phyloP scores from a whole-genome alignment of 2,329 filamentous ascomycete genomes.

The Beauveria medogensis region DNA sequence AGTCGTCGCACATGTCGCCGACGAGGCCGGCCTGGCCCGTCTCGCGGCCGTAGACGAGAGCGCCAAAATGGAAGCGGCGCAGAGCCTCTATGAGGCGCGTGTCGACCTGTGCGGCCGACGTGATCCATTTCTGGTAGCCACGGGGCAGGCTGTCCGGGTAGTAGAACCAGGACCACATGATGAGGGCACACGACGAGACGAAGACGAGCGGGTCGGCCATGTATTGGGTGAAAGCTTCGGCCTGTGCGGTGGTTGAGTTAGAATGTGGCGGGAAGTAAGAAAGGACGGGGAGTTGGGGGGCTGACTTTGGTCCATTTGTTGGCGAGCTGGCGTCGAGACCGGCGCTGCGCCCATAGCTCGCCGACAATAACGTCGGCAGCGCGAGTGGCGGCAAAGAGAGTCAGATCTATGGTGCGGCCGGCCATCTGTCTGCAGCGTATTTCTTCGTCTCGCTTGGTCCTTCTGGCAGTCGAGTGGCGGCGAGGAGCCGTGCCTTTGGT shows the following conservation, averaged over 20 bases:
- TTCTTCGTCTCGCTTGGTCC: not conserved
- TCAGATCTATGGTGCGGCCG: conserved; percentile 73
- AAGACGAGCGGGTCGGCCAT: conserved; percentile 62
- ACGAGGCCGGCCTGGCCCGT: conserved; percentile 63
- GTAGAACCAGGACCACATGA: conserved; percentile 92
- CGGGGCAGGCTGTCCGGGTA: conserved; percentile 59
- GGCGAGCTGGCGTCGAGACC: conserved; percentile 33
- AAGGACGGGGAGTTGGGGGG: not conserved
- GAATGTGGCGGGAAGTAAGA: not conserved
- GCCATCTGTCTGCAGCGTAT: conserved; percentile 31
- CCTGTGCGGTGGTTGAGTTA: conserved; percentile 14
- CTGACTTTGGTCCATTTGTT: conserved; percentile 41
- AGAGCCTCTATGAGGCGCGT: conserved; percentile 65
- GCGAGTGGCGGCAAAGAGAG: conserved; percentile 66
- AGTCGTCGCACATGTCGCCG: conserved; percentile 63
- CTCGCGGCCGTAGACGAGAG: conserved; percentile 64
- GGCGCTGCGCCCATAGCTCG: conserved; percentile 52
- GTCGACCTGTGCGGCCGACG: conserved; percentile 67
- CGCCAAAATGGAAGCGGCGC: conserved; percentile 53
- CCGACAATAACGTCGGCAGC: conserved; percentile 65
- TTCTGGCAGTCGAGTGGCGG: conserved; percentile 20
- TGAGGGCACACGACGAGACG: conserved; percentile 59
- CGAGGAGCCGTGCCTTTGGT: conserved; percentile 30
- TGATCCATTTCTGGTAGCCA: conserved; percentile 77
- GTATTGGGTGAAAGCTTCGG: conserved; percentile 26